Conservation (phyloP, 169 alveolate genomes). For the Plasmodium chabaudi region DNA sequence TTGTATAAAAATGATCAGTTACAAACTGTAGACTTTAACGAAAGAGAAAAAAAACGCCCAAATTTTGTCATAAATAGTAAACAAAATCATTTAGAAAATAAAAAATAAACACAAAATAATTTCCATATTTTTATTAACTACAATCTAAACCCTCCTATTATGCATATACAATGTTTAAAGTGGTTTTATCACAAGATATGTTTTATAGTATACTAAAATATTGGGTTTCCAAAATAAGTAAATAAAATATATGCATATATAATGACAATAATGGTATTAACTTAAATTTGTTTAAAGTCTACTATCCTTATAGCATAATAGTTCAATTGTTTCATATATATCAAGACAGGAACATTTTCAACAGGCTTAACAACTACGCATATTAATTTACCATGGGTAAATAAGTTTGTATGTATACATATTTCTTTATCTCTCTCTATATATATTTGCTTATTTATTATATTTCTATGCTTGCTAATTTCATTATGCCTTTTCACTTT, state of each 20-base stretch:
- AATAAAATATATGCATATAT: not conserved
- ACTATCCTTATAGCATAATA: no score
- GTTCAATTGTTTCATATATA: no score
- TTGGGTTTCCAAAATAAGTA: no score
- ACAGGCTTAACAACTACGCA: no score
- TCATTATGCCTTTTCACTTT: no score
- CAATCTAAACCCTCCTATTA: no score
- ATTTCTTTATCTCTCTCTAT: not conserved
- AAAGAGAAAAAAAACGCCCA: conserved; percentile 44
- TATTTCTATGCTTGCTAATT: not conserved
- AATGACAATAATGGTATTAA: not conserved
- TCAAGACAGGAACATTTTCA: no score
- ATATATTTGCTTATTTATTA: not conserved
- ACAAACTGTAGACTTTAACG: conserved; percentile 13
- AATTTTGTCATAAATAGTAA: conserved; percentile 7
- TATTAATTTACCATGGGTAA: no score
- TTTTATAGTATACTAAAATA: no score
- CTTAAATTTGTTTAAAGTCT: not conserved
- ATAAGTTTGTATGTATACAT: not conserved
- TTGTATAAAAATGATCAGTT: conserved; percentile 6
- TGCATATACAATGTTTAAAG: no score
- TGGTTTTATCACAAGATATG: no score
- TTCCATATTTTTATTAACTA: not conserved
- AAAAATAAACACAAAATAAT: not conserved
- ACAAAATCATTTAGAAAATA: not conserved